Evolutionary conservation across 106 monocot genomes (phyloP), one percentile per base, ranked within the genome.

Genomic region (Platanthera guangdongensis): DNA sequence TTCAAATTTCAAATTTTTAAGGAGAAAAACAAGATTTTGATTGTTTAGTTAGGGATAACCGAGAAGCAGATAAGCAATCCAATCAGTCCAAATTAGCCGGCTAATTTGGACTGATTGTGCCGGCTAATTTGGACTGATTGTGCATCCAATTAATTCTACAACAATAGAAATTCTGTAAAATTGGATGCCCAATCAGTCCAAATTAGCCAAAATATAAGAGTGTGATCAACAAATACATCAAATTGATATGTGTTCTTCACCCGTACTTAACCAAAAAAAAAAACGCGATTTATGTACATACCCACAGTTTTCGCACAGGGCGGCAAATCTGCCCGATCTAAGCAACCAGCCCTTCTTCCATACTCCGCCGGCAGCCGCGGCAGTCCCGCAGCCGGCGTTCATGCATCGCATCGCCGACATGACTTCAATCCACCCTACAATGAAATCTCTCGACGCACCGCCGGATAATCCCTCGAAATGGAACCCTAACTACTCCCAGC

Each of bases 221-320:
- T 11, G 32, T 60, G 9, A 60, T 18, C 67, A 67, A 67, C 21
- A 67, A 19, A 67, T 39, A 53, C 8, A 8, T 53, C 14, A 8
- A 53, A 7, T 14, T 53, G 14, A 53, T 8, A 53, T 53, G 12
- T 14, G 14, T 30, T 67, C 32, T 11, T 39, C 32, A 11, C 11
- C 32, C 67, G 12, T 5, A 8, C 6, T 6, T 47, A 51, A 51
- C 14, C 16, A 0, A 51, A 1, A 9, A 70, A 70, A 21, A 49
- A 22, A 72, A 46, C 3, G 18, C 18, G 49, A 72, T 51, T 25
- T 25, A 25, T 25, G 25, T 72, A 72, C 22, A 3, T 88, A 95
- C 95, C 95, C 92, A 86, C 95, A 95, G 81, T 92, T 86, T 71
- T 76, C 79, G 86, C 95, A 95, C 28, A 95, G 92, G 39, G 51